Base-by-base conservation (phyloP, 129 eudicot species). In the Escallonia herrerae region DNA sequence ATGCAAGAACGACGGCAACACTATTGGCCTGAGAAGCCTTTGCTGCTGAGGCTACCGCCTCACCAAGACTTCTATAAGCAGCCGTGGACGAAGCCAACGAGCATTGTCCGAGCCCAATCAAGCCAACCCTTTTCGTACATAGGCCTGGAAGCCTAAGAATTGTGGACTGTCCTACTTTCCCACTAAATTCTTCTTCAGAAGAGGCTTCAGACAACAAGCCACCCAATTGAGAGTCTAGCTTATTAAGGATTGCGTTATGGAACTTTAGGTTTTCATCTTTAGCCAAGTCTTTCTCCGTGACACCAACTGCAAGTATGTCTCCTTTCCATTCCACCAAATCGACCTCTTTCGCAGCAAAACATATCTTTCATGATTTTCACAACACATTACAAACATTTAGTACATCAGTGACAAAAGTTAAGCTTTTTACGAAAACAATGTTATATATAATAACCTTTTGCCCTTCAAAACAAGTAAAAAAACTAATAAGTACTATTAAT, bases 291-390 rank as follows among this genome's bases (percentile, higher is more conserved):
- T 86, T 86, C 72, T 94, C 97, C 15, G 91, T 72, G 52, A 86
- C 93, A 60, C 97, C 99, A 2, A 94, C 87, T 3, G 97, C 99
- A n/a, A 94, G 97, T 43, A 89, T 74, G 71, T 89, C 99, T 53
- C 97, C 99, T 79, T 89, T 94, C 99, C 99, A 94, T 82, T 86
- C 96, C 41, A 77, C 61, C 77, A 82, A 80, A 69, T 89, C 88
- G 44, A 82, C 66, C 63, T 89, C 99, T 89, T 94, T 89, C 41
- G 91, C 99, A 40, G 87, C 80, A 70, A 94, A 81, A 7, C 83
- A 80, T 59, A 94, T 86, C 99, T 93, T 67, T n/a, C 49, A 67
- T 47, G 11, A 56, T 42, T 22, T 13, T 69, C 45, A n/a, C 55
- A 47, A 65, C 58, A 70, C 48, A 57, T 40, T 60, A 56, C 9